Evolutionary conservation across 2,329 filamentous ascomycete genomes (phyloP).

Genomic region (Juglanconis sp.): DNA sequence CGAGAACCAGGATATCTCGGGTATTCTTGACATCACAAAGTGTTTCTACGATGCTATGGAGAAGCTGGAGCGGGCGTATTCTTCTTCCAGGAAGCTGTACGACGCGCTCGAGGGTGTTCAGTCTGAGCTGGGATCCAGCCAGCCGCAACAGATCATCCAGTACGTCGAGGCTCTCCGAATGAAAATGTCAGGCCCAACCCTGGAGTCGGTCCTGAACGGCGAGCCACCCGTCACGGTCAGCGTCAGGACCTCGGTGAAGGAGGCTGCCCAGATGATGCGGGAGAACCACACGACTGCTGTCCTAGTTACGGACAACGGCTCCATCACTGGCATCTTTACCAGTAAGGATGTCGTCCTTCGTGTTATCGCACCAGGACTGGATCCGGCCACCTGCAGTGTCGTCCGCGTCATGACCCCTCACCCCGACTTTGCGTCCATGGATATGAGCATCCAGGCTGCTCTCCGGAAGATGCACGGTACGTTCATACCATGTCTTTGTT

Average conservation of each 20-base stretch:
- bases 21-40: constrained; percentile 97
- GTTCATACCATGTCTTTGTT: constrained; percentile 29
- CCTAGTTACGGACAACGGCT: constrained; percentile 91
- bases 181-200: constrained; percentile 97
- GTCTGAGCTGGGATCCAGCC: constrained; percentile 90
- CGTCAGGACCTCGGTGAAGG: constrained; percentile 92
- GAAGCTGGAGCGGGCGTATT: constrained; percentile 95
- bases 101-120: constrained; percentile 97
- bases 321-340: constrained; percentile 98
- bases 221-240: constrained; percentile 91
- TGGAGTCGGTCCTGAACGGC: constrained; percentile 91
- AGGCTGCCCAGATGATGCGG: constrained; percentile 94
- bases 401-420: constrained; percentile 99
- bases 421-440: constrained; percentile 95
- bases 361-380: constrained; percentile 93
- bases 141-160: constrained; percentile 97
- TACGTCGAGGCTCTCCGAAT: constrained; percentile 92
- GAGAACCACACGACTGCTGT: constrained; percentile 98
- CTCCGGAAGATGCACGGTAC: constrained; percentile 98
- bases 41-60: constrained; percentile 99
- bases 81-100: constrained; percentile 95
- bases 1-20: constrained; percentile 98
- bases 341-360: constrained; percentile 98
- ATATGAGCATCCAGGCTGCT: constrained; percentile 98
- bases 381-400: constrained; percentile 92